These are phyloP conservation scores for Pochonia chlamydosporia DNA, from an alignment of 2,329 filamentous ascomycete species.

Conservation along the genomic window DNA sequence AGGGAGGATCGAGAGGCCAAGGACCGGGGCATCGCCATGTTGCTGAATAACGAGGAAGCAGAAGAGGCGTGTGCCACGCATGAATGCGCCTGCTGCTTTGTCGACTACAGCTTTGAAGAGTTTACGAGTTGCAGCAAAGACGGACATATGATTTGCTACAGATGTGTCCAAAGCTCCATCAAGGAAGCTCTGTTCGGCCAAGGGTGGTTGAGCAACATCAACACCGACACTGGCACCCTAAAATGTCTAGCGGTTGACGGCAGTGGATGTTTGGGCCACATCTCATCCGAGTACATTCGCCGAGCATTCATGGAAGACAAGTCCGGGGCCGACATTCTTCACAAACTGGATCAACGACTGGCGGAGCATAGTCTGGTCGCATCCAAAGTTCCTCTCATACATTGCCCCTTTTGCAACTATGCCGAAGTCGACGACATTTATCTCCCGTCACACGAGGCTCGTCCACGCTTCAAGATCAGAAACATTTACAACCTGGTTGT, in stretches of 20 bases:
- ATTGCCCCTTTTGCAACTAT: slow-evolving; percentile 88
- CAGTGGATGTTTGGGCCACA: slow-evolving; percentile 65
- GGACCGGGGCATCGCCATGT: slow-evolving; percentile 47
- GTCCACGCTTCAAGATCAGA: slow-evolving; percentile 51
- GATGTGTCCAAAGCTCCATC: slow-evolving; percentile 75
- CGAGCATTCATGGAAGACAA: slow-evolving; percentile 66
- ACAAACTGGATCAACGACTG: slow-evolving; percentile 72
- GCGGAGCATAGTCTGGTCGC: slow-evolving; percentile 70
- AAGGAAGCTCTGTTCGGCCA: slow-evolving; percentile 91
- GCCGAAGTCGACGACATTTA: slow-evolving; percentile 80
- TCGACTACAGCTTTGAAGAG: slow-evolving; percentile 64
- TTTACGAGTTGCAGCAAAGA: slow-evolving; percentile 64
- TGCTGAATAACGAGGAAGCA: slow-evolving; percentile 53
- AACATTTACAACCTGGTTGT: slow-evolving; percentile 43
- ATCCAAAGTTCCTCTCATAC: slow-evolving; percentile 67
- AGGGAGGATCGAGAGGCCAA: slow-evolving; percentile 38
- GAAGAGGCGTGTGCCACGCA: slow-evolving; percentile 49
- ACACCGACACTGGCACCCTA: slow-evolving; percentile 66
- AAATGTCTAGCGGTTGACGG: slow-evolving; percentile 74
- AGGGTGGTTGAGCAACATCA: slow-evolving; percentile 78
- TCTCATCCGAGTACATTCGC: slow-evolving; percentile 63
- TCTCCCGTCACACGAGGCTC: slow-evolving; percentile 47
- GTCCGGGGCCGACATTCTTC: slow-evolving; percentile 65
- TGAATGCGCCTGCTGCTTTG: slow-evolving; percentile 78
- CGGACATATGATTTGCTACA: slow-evolving; percentile 72